These are phyloP conservation scores for Penicillium sclerotiorum DNA, from an alignment of 2,329 filamentous ascomycete species.

Conservation along the genomic window DNA sequence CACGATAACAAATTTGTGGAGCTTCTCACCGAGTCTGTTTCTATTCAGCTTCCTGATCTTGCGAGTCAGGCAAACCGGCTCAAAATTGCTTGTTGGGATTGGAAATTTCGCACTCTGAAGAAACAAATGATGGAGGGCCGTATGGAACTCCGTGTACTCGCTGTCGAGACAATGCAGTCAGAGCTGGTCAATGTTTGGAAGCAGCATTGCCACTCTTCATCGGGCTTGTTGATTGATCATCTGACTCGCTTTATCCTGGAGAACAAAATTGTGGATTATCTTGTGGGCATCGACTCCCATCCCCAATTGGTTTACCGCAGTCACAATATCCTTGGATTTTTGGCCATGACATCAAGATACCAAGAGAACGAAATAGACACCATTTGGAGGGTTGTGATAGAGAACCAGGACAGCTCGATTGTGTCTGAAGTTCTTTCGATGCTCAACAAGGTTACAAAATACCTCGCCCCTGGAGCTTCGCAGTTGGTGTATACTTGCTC, in stretches of 20 bases:
- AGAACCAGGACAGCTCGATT: slow-evolving; percentile 82
- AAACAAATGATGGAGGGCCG: slow-evolving; percentile 79
- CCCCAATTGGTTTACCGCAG: slow-evolving; percentile 83
- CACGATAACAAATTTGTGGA: slow-evolving; percentile 35
- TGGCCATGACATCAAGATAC: slow-evolving; percentile 78
- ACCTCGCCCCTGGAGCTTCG: too few species aligned
- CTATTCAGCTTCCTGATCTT: slow-evolving; percentile 36
- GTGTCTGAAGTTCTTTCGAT: slow-evolving; percentile 77
- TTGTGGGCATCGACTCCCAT: slow-evolving; percentile 88
- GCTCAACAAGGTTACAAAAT: slow-evolving; percentile 52
- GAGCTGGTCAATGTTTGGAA: slow-evolving; percentile 71
- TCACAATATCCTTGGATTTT: slow-evolving; percentile 81
- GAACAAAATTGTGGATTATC: slow-evolving; percentile 77
- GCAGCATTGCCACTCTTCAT: slow-evolving; percentile 56
- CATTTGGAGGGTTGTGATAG: slow-evolving; percentile 80
- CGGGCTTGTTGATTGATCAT: slow-evolving; percentile 66
- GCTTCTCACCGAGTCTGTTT: slow-evolving; percentile 40
- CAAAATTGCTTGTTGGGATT: slow-evolving; percentile 53
- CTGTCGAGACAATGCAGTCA: slow-evolving; percentile 71
- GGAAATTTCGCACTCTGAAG: slow-evolving; percentile 70
- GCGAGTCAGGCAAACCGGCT: slow-evolving; percentile 30
- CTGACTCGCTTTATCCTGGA: slow-evolving; percentile 69
- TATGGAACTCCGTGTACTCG: slow-evolving; percentile 85
- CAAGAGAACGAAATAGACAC: slow-evolving; percentile 71
- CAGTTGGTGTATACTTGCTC: slow-evolving; percentile 67